Evolutionary conservation across 352 stramenopile species (phyloP), one percentile per base, ranked within the genome.

Genomic region (Pythium brachiatum): DNA sequence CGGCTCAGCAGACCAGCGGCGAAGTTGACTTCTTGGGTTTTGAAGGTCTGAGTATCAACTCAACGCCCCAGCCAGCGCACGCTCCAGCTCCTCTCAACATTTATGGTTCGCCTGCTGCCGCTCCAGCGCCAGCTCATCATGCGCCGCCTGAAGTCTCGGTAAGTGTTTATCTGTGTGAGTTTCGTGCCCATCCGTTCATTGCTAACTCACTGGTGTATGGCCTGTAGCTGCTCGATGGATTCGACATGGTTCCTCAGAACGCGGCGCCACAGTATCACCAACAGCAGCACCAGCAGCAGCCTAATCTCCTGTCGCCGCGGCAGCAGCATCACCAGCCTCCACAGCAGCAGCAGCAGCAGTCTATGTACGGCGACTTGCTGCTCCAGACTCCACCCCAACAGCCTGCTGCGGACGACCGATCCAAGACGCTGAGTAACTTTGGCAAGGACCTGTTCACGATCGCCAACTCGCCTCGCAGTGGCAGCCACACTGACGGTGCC

Each of bases 381-480:
- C 60, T 73, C 38, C 41, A 60, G 25, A 66, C 63, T 9, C 66
- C 68, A 32, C 66, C 74, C 15, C 69, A 73, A 52, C 72, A 76
- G 43, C 25, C 62, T 0, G 32, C 71, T 23, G 68, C 75, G 8
- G 83, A 89, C 57, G 74, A 89, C 13, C 81, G 80, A 46, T 78
- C 82, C 47, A 86, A 86, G 66, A 75, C 78, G 7, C 61, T 94
- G 44, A 87, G 84, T 51, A 72, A 92, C 70, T 88, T 93, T 62
- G 84, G 84, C 44, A 95, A 94, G 68, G 86, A 93, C 38, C 64
- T 95, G 3, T 95, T 94, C 60, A 87, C 84, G 16, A 88, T 92
- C 59, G 84, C 81, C 58, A 94, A 94, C 66, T 95, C 86, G 15
- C 84, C 86, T 18, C 83, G 84, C 21, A 76, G 59, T 60, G 58